phyloP scores from a whole-genome alignment of 1,284 basidiomycete species.

The Polyporus tsugae region DNA sequence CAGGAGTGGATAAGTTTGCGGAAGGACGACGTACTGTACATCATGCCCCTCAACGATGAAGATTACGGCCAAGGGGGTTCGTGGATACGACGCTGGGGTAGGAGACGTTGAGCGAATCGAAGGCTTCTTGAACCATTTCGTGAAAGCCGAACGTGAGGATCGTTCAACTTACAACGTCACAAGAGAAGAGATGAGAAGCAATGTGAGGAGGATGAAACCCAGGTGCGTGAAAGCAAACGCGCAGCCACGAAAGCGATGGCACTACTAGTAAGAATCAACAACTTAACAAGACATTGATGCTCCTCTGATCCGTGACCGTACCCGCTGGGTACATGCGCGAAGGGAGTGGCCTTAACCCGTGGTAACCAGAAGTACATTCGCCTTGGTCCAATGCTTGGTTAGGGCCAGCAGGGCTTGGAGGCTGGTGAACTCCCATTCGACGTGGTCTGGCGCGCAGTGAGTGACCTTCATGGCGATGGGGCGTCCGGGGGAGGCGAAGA shows the following conservation, averaged over 20 bases:
- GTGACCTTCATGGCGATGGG: conserved; percentile 27
- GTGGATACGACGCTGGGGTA: neutral
- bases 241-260: neutral
- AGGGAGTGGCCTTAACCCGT: no score
- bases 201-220: neutral
- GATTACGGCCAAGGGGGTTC: neutral
- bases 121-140: neutral
- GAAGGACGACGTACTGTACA: neutral
- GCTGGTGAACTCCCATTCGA: conserved; percentile 12
- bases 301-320: no score
- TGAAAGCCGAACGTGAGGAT: neutral
- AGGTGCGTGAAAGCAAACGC: neutral
- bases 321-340: no score
- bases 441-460: conserved; percentile 7
- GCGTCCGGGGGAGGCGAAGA: conserved; percentile 19
- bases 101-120: neutral
- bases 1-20: neutral
- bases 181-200: neutral
- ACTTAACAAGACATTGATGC: no score
- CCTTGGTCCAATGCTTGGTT: no score
- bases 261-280: no score
- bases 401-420: conserved; percentile 15
- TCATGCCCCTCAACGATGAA: neutral
- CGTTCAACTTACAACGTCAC: neutral
- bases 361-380: no score